Percentiles rank a stretch among this genome's conserved stretches.
Evolutionary conservation across 2,329 filamentous ascomycete genomes (phyloP).

Genomic region (Chaetomiaceae sp.): DNA sequence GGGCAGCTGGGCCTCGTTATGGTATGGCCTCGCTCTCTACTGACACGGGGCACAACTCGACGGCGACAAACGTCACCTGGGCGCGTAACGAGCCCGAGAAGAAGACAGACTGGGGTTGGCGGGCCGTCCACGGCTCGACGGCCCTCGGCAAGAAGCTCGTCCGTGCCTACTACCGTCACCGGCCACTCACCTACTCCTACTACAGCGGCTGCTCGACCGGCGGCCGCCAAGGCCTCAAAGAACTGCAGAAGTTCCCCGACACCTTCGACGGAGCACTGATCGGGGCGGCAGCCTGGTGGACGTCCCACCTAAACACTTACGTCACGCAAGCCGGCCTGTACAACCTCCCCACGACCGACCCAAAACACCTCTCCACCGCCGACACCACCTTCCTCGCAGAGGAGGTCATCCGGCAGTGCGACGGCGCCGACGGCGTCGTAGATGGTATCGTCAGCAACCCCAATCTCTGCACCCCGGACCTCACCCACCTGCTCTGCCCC

Average conservation of each 20-base stretch:
- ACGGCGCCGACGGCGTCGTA: conserved; percentile 43
- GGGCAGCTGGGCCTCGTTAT: conserved; percentile 30
- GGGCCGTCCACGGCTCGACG: conserved; percentile 47
- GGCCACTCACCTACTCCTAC: conserved; percentile 41
- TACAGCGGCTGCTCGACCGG: conserved; percentile 57
- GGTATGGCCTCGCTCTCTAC: conserved; percentile 43
- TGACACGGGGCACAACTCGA: conserved; percentile 41
- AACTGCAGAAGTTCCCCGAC: conserved; percentile 48
- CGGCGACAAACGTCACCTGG: conserved; percentile 34
- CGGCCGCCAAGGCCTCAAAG: conserved; percentile 54
- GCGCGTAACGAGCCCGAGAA: conserved; percentile 35
- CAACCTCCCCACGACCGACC: conserved; percentile 40
- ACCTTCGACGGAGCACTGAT: conserved; percentile 56
- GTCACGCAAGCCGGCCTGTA: conserved; percentile 38
- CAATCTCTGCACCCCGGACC: conserved; percentile 38
- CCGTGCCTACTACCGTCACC: conserved; percentile 44
- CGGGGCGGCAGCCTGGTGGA: conserved; percentile 42
- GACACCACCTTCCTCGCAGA: conserved; percentile 36
- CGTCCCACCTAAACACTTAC: conserved; percentile 37
- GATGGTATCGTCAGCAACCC: conserved; percentile 46
- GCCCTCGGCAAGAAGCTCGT: conserved; percentile 46
- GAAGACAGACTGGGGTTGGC: conserved; percentile 38
- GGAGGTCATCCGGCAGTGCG: conserved; percentile 45
- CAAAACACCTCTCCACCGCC: conserved; percentile 39
- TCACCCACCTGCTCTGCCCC: conserved; percentile 38